Percentiles rank a stretch among this genome's conserved stretches.
These are phyloP conservation scores for Aspergillus sp. DNA, from an alignment of 2,329 filamentous ascomycete genomes.

Conservation along the genomic window DNA sequence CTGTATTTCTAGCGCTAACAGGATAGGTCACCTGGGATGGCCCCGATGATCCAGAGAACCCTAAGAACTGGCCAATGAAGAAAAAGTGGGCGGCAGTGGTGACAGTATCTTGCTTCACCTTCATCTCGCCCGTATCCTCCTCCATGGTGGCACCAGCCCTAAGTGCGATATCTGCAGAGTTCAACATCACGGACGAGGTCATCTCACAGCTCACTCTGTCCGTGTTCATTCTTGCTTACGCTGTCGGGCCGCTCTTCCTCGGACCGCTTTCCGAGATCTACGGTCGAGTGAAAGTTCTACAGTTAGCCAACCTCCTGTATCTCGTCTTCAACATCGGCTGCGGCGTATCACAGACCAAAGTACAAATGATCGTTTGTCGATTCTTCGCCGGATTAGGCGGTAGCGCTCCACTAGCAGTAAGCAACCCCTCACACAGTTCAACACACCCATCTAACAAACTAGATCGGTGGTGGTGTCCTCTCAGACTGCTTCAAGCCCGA, in stretches of 20 bases:
- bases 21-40: constrained; percentile 53
- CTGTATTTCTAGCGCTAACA: background rate
- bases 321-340: constrained; percentile 63
- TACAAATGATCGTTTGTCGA: constrained; percentile 59
- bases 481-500: constrained; percentile 63
- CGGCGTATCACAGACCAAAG: constrained; percentile 55
- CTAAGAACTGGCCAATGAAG: constrained; percentile 56
- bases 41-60: constrained; percentile 51
- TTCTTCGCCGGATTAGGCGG: constrained; percentile 62
- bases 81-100: constrained; percentile 61
- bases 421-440: constrained; percentile 14
- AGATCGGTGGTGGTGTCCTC: constrained; percentile 53
- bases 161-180: constrained; percentile 54
- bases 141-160: constrained; percentile 61
- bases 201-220: constrained; percentile 54
- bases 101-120: constrained; percentile 59
- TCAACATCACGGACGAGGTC: constrained; percentile 52
- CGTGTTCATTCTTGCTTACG: constrained; percentile 58
- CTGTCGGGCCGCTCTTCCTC: constrained; percentile 54
- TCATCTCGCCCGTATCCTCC: constrained; percentile 65
- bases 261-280: constrained; percentile 59
- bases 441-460: constrained; percentile 2
- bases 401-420: constrained; percentile 56
- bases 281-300: constrained; percentile 57
- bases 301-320: constrained; percentile 57